Evolutionary conservation across 306 rosid genomes (phyloP), one percentile per base, ranked within the genome.

Genomic region (Mimosa bimucronata): DNA sequence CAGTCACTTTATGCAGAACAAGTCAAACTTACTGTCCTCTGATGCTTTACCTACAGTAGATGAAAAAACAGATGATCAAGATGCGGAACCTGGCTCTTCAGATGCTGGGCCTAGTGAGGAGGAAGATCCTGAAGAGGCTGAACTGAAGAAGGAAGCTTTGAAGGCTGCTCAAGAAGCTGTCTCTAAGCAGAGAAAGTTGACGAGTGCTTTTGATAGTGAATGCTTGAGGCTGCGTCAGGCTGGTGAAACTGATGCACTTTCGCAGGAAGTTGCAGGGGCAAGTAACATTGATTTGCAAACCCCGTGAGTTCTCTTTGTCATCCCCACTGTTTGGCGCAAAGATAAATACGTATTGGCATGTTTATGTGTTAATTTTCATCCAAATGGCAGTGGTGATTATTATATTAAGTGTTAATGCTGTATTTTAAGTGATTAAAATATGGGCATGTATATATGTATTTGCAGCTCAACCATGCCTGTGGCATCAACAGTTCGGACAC

Each of bases 111-210:
- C 74, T 71, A 75, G 26, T 60, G 92, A 84, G 87, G 97, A 89
- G 79, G 97, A 91, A 80, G 99, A 96, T 85, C 91, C 89, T 23
- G 97, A 88, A 87, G 99, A 96, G 71, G 94, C 89, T 71, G 98
- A 93, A 77, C 86, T 96, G 87, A 96, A 92, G 88, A 90, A 78
- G 87, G 98, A 91, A 83, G 99, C 97, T 67, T 84, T 96, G 76
- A 96, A 87, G 88, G 99, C 92, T 87, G 99, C 99, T 64, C 99
- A 96, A 86, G 98, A 93, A 89, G 99, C 99, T 77, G 99, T 96
- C 46, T 91, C 91, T 58, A 96, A 90, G 90, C 99, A 96, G 90
- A 96, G 82, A 86, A 87, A 7, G 73, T 81, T 93, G 85, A 96
- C 99, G 14, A 85, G 86, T 87, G 94, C 93, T 80, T 93, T 93